Base-by-base conservation (phyloP, 805 yeast genomes). In the Nakazawaea pomicola region DNA sequence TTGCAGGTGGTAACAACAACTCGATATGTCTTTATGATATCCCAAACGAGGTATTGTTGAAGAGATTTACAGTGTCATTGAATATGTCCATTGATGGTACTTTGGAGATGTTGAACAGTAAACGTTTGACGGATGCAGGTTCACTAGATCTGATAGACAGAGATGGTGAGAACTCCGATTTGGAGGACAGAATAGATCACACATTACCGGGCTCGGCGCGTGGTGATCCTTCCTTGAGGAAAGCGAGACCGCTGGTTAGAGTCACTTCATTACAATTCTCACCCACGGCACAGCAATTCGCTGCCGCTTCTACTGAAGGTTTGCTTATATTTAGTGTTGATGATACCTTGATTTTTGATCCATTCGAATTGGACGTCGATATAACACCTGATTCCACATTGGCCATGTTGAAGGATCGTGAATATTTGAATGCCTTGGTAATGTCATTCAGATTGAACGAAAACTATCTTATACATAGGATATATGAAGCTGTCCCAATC, bases 381-480 rank as follows among this genome's bases (percentile, higher is more conserved):
- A 78, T 91, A 21, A 93, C 99, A 0, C 95, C 96, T 1, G 84
- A 78, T 34, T 66, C 84, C 4, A 82, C 89, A 0, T 44, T 77
- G 25, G 82, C 77, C 41, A 73, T 78, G 6, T 64, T 90, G 31
- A 49, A 64, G 6, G 82, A 78, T 37, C 70, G 69, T 40, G 82
- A 79, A 40, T 87, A 78, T 58, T 65, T 90, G 51, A 76, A 76
- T 30, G 91, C 97, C 0, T 62, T 91, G 44, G 85, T 90, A 11
- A 89, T 93, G 97, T 78, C 97, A 0, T 89, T 93, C 72, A 73
- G 99, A 60, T 71, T 93, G 46, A 93, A 93, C 56, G 99, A 93
- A 56, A 64, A 62, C 9, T 76, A 80, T 51, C 64, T 93, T 40
- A 77, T 90, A 19, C 81, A 81, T 46, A 70, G 70, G 46, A 84